These are phyloP conservation scores for Babjeviella inositovora DNA, from an alignment of 805 yeast genomes.

Conservation along the genomic window DNA sequence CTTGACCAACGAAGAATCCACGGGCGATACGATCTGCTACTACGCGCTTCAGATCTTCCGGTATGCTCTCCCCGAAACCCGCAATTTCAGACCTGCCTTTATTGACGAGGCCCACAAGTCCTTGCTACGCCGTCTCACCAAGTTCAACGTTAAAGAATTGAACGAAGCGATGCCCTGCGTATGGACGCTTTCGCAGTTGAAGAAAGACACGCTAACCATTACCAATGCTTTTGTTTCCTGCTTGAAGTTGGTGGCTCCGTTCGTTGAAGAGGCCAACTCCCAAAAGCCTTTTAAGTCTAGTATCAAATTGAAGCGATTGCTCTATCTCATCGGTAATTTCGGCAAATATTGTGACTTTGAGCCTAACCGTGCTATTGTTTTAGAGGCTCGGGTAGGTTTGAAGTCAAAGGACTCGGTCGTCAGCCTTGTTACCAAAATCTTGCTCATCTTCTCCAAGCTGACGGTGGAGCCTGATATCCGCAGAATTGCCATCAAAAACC, in stretches of 20 bases:
- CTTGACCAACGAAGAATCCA: constrained; percentile 27
- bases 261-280: constrained; percentile 17
- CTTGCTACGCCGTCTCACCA: constrained; percentile 40
- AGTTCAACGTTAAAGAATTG: constrained; percentile 40
- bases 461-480: constrained; percentile 15
- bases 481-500: constrained; percentile 35
- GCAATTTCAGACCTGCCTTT: constrained; percentile 32
- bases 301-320: constrained; percentile 34
- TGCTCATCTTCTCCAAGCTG: constrained; percentile 35
- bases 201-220: constrained; percentile 27
- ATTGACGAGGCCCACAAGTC: constrained; percentile 29
- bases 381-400: constrained; percentile 19
- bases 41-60: constrained; percentile 39
- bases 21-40: constrained; percentile 22
- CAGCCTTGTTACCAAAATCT: constrained; percentile 39
- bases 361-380: constrained; percentile 18
- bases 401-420: constrained; percentile 35
- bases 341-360: constrained; percentile 59
- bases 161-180: constrained; percentile 63
- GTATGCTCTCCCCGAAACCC: constrained; percentile 23
- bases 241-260: constrained; percentile 31
- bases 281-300: too few relatives aligned
- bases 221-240: constrained; percentile 54
- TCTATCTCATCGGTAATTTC: constrained; percentile 53
- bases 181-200: constrained; percentile 35